Base-by-base conservation (phyloP, 257 asterid genomes). In the Mentha longifolia region DNA sequence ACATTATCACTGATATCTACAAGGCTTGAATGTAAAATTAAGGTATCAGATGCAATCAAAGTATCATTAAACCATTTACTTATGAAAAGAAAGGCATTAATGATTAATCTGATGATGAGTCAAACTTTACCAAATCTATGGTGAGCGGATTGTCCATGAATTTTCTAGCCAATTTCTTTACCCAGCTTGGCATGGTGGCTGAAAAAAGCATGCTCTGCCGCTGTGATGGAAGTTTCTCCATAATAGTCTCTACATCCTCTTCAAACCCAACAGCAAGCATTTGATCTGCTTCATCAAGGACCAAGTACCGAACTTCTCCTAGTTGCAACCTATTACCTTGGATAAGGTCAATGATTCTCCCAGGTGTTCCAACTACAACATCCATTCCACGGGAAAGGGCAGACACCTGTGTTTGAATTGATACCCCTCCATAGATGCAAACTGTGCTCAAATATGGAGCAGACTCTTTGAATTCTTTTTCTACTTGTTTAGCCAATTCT, bases 221-320 rank as follows among this genome's bases (percentile, higher is more conserved):
- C 85, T 84, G 20, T 46, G 87, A 51, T 51, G 97, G 98, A 76
- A 92, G 90, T 74, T 76, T 86, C 75, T 84, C 83, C 70, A 95
- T 72, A 77, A 95, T 95, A 54, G 68, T 59, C 75, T 95, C 99
- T 16, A 95, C 99, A 37, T 85, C 99, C 81, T 95, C 95, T 81
- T 95, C 99, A 82, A 95, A 95, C 64, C 99, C 99, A 79, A 95
- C 99, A 16, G 99, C 99, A 76, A 95, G 99, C 99, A 95, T 95
- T 80, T 91, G 98, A 87, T 92, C 97, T 9, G 99, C 98, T 82
- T 95, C 99, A 66, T 95, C 99, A 19, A 95, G 96, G 70, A 95
- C 98, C 90, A 95, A 81, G 79, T 84, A 88, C 74, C 85, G 80
- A 80, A 95, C 95, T 82, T 92, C 98, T 65, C 93, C 89, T 72